phyloP scores from a whole-genome alignment of 169 alveolate genomes.

The Plasmodium yoelii region DNA sequence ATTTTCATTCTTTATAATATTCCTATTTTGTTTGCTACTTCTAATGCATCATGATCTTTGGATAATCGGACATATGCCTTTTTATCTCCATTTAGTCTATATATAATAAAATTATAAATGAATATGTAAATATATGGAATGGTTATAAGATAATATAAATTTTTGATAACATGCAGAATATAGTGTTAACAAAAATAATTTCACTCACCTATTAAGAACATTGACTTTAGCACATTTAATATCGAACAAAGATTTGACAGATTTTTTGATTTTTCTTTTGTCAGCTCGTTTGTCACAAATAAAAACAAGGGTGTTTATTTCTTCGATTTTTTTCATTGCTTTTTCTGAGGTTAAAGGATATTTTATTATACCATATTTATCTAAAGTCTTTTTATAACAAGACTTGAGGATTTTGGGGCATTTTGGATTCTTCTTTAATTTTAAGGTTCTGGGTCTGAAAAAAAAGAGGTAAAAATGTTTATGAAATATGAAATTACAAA shows the following conservation, averaged over 20 bases:
- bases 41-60: conserved; percentile 97
- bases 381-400: conserved; percentile 88
- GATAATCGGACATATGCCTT: conserved; percentile 98
- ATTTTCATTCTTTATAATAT: conserved; percentile 88
- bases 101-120: background rate
- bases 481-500: too few relatives aligned
- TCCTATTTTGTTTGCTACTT: conserved; percentile 98
- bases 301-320: conserved; percentile 97
- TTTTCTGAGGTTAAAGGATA: conserved; percentile 98
- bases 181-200: too few relatives aligned
- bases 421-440: conserved; percentile 92
- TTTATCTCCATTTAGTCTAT: conserved; percentile 96
- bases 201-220: conserved; percentile 91
- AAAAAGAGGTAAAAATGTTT: background rate
- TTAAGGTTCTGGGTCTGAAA: conserved; percentile 83
- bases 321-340: conserved; percentile 98
- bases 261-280: conserved; percentile 95
- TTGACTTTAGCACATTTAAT: conserved; percentile 94
- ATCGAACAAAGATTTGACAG: conserved; percentile 94
- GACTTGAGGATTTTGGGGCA: conserved; percentile 86
- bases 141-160: too few relatives aligned
- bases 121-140: background rate
- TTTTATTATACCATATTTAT: conserved; percentile 93
- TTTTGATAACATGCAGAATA: too few relatives aligned
- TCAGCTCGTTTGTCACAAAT: conserved; percentile 93